Conservation (phyloP, 169 alveolate species). For the Eimeria acervulina region DNA sequence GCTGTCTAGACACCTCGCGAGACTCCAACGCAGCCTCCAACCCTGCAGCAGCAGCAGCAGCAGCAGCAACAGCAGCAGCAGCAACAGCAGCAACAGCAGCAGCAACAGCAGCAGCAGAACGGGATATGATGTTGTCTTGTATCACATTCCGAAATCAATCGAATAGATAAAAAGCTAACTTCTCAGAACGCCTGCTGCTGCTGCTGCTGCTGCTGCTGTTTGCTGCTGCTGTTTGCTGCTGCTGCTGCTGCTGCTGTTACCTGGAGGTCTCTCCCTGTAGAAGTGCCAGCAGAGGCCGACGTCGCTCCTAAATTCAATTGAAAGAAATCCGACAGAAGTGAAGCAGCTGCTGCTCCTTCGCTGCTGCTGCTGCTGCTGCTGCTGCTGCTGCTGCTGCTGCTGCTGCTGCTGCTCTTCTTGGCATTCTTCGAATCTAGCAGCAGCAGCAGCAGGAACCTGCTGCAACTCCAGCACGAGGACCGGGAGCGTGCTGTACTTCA, state of each 20-base stretch:
- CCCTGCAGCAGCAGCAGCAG: conserved; percentile 19
- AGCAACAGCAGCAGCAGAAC: background rate
- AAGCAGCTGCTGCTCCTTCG: background rate
- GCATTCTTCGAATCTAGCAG: background rate
- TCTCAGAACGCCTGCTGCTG: too few relatives aligned
- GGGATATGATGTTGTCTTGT: too few relatives aligned
- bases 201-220: conserved; percentile 22
- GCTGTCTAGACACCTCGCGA: background rate
- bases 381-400: conserved; percentile 55
- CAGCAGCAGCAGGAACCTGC: conserved; percentile 2
- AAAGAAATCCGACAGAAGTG: background rate
- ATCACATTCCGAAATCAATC: too few relatives aligned
- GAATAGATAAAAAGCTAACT: too few relatives aligned
- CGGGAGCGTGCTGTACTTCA: conserved; percentile 46
- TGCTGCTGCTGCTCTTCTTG: conserved; percentile 26
- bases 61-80: background rate
- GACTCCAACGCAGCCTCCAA: background rate
- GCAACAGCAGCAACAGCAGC: background rate
- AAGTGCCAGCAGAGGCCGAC: conserved; percentile 74
- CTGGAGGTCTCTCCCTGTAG: conserved; percentile 36
- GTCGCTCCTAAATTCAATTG: conserved; percentile 70
- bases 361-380: conserved; percentile 27
- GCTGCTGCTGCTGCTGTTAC: conserved; percentile 16
- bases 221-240: conserved; percentile 30
- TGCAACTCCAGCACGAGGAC: conserved; percentile 13